Percentiles rank a stretch among this genome's conserved stretches.
Conservation (phyloP, 306 rosid genomes). For the Pyrus bretschneideri region DNA sequence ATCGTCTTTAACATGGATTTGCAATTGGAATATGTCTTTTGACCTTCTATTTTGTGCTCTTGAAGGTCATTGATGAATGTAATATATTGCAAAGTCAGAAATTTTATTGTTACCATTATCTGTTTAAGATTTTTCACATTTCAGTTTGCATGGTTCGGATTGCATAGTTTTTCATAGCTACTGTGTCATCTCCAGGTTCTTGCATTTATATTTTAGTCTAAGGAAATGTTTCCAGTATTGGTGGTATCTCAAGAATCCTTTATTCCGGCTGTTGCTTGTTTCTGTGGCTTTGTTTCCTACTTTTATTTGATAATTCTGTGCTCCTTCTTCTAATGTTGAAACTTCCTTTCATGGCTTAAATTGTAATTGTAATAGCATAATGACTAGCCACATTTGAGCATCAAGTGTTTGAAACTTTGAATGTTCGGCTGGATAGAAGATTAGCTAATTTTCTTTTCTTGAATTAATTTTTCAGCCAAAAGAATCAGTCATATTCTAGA, state of each 20-base stretch:
- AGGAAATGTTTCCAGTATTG: not conserved
- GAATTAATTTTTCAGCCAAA: constrained; percentile 46
- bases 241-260: not conserved
- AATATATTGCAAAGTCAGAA: not conserved
- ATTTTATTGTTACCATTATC: not conserved
- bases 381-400: not conserved
- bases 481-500: constrained; percentile 52
- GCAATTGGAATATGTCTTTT: not conserved
- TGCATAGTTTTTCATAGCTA: not conserved
- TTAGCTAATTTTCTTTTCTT: not conserved
- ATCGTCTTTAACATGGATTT: not conserved
- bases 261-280: not conserved
- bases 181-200: not conserved
- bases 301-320: not conserved
- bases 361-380: not conserved
- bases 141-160: not conserved
- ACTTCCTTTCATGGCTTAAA: not conserved
- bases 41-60: not conserved
- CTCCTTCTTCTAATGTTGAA: not conserved
- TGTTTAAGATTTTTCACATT: not conserved
- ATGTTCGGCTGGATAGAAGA: not conserved
- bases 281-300: not conserved
- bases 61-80: not conserved
- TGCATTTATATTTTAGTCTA: not conserved
- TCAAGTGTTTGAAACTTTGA: not conserved